Conservation (phyloP, 257 asterid genomes). For the Prunella vulgaris region DNA sequence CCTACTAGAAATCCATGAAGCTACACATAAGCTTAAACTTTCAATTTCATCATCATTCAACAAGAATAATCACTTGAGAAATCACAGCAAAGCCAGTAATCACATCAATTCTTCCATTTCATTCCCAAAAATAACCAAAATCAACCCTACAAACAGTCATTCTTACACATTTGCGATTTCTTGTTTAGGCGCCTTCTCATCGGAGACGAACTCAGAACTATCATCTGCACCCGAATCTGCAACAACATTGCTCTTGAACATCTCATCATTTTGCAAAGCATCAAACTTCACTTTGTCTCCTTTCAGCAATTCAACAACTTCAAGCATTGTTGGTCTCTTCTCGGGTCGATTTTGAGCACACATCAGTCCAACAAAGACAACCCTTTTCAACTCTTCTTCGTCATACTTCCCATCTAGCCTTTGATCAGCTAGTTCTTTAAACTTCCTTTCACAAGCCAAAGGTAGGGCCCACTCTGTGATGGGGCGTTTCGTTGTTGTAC, state of each 20-base stretch:
- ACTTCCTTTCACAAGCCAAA: conserved; percentile 51
- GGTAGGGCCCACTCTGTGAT: conserved; percentile 89
- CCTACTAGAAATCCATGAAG: not conserved
- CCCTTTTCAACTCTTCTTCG: conserved; percentile 77
- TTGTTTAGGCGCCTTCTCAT: conserved; percentile 37
- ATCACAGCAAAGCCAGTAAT: conserved; percentile 10
- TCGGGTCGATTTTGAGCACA: conserved; percentile 63
- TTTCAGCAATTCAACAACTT: conserved; percentile 67
- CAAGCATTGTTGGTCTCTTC: conserved; percentile 79
- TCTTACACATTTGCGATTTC: conserved; percentile 52
- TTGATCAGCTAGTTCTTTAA: conserved; percentile 60
- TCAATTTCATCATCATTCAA: conserved; percentile 6
- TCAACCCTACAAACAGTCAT: not conserved
- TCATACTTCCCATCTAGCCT: conserved; percentile 55
- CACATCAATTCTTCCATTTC: not conserved
- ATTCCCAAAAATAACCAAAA: conserved; percentile 2
- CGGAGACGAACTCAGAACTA: conserved; percentile 40
- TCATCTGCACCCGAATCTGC: conserved; percentile 46
- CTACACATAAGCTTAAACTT: not conserved
- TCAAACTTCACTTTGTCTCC: conserved; percentile 67
- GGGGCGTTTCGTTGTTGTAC: conserved; percentile 40
- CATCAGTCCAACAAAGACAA: conserved; percentile 57
- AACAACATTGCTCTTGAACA: conserved; percentile 42
- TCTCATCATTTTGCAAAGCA: conserved; percentile 63
- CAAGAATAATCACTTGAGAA: not conserved